phyloP scores from a whole-genome alignment of 768 basidiomycete genomes.

The Gymnopilus junonius region DNA sequence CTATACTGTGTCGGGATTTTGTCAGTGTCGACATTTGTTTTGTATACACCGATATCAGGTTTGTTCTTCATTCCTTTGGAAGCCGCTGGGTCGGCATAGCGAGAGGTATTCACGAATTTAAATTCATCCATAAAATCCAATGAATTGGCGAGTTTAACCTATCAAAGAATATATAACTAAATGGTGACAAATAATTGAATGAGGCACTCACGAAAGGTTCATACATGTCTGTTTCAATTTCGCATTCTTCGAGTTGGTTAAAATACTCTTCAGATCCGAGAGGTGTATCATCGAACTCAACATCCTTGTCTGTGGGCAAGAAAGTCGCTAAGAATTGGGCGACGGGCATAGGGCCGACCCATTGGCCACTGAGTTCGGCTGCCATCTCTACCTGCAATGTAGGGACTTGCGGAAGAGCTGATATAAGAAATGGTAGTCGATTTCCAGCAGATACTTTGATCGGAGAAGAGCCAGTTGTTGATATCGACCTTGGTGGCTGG shows the following conservation, averaged over 20 bases:
- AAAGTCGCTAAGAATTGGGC: neutral
- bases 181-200: neutral
- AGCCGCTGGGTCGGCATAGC: neutral
- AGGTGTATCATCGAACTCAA: neutral
- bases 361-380: neutral
- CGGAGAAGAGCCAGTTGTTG: neutral
- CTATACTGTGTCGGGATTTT: neutral
- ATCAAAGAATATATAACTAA: neutral
- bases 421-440: neutral
- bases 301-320: neutral
- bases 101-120: conserved; percentile 10
- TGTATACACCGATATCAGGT: conserved; percentile 4
- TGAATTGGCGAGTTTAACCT: conserved; percentile 1
- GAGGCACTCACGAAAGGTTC: conserved; percentile 5
- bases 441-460: neutral
- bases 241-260: neutral
- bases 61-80: neutral
- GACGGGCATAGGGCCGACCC: conserved; percentile 13
- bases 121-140: neutral
- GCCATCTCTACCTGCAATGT: conserved; percentile 5
- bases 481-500: neutral
- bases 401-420: neutral
- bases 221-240: conserved; percentile 6
- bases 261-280: neutral
- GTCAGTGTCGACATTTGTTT: neutral